A percentile compares a stretch with the other conserved stretches of the same genome.
Evolutionary conservation across 2,329 filamentous ascomycete genomes (phyloP).

Genomic region (Lecanosticta acicola): DNA sequence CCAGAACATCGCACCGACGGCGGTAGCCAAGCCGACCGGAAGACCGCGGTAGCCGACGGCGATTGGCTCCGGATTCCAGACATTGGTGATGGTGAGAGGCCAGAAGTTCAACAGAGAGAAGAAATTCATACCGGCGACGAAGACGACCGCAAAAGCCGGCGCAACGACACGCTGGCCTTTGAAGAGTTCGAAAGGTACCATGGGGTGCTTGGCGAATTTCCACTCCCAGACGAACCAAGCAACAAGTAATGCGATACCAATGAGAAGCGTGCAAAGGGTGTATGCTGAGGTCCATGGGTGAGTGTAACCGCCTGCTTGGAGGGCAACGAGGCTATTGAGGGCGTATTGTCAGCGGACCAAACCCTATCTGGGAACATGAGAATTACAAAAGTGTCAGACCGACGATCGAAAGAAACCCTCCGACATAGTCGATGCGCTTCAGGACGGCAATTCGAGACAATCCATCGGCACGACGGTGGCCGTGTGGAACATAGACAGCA

Average conservation of each 20-base stretch:
- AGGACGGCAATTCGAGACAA: slow-evolving; percentile 40
- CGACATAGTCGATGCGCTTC: slow-evolving; percentile 46
- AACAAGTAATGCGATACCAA: slow-evolving; percentile 33
- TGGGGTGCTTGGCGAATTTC: slow-evolving; percentile 36
- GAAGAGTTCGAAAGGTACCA: slow-evolving; percentile 35
- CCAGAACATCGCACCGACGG: slow-evolving; percentile 52
- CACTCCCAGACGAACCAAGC: slow-evolving; percentile 35
- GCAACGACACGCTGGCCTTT: slow-evolving; percentile 29
- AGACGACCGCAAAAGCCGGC: slow-evolving; percentile 34
- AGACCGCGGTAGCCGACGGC: slow-evolving; percentile 56
- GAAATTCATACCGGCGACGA: slow-evolving; percentile 35
- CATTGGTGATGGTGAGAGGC: slow-evolving; percentile 58
- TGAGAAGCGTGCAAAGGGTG: slow-evolving; percentile 33
- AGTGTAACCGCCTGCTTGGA: slow-evolving; percentile 38
- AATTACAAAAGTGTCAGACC: slow-evolving; percentile 42
- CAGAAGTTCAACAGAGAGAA: slow-evolving; percentile 49
- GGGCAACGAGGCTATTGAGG: slow-evolving; percentile 30
- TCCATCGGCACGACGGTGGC: slow-evolving; percentile 39
- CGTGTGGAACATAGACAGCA: slow-evolving; percentile 51
- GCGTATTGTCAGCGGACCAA: background rate
- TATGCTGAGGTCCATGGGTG: slow-evolving; percentile 37
- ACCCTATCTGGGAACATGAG: background rate
- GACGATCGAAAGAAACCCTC: slow-evolving; percentile 45
- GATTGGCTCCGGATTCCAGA: slow-evolving; percentile 58
- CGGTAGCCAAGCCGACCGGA: slow-evolving; percentile 57